Percentiles rank a stretch among this genome's conserved stretches.
Conservation (phyloP, 768 basidiomycete genomes). For the Clitopilus hobsonii region DNA sequence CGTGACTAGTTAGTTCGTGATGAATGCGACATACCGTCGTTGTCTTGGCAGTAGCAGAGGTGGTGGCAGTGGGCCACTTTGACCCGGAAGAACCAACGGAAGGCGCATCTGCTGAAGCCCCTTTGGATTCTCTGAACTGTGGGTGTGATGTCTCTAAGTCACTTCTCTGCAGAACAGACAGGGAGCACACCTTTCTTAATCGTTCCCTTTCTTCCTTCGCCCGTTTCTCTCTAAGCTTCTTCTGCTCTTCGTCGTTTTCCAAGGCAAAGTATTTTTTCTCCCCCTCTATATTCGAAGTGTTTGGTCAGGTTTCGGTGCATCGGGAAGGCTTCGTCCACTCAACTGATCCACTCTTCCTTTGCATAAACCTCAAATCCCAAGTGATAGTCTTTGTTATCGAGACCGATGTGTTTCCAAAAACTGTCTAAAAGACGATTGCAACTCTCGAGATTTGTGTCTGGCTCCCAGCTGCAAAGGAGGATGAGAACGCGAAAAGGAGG, state of each 20-base stretch:
- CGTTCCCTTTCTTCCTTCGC: constrained; percentile 14
- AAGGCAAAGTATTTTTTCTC: constrained; percentile 33
- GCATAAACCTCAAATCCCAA: constrained; percentile 42
- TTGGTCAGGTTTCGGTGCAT: background rate
- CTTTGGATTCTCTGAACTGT: background rate
- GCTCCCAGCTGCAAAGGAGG: constrained; percentile 61
- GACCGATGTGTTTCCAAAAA: constrained; percentile 61
- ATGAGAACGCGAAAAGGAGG: constrained; percentile 1
- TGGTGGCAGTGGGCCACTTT: background rate
- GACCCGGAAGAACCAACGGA: too few relatives aligned
- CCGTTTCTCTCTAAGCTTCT: constrained; percentile 15
- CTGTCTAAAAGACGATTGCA: constrained; percentile 57
- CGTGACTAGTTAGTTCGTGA: too few relatives aligned
- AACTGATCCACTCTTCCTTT: constrained; percentile 55
- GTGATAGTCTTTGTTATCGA: constrained; percentile 50
- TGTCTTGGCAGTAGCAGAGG: too few relatives aligned
- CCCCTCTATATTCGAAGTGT: constrained; percentile 20
- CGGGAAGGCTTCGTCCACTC: constrained; percentile 6
- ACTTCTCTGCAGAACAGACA: background rate
- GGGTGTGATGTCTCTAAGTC: background rate
- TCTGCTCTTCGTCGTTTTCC: constrained; percentile 19
- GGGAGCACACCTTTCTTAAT: constrained; percentile 8
- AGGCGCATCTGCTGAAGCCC: background rate
- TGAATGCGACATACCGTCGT: too few relatives aligned
- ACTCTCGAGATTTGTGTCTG: constrained; percentile 47